Evolutionary conservation across 2,329 filamentous ascomycete species (phyloP).

Genomic region (Pseudopithomyces maydicus): DNA sequence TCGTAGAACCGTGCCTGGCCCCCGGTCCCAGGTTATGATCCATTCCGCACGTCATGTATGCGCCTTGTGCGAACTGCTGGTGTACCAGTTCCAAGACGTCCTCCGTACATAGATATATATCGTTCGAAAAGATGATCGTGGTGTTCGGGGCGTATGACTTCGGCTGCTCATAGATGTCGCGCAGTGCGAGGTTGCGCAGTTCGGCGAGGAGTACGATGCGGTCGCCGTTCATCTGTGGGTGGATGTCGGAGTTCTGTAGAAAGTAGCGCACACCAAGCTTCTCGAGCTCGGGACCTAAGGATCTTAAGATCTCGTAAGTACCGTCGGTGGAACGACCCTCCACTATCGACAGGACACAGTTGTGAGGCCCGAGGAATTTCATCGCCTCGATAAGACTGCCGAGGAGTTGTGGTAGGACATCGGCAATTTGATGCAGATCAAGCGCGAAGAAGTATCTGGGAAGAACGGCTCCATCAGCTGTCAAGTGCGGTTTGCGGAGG

Average conservation of each 20-base stretch:
- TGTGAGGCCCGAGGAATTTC: slow-evolving; percentile 55
- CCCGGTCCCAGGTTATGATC: slow-evolving; percentile 58
- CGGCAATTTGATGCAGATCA: slow-evolving; percentile 53
- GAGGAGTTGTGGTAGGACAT: slow-evolving; percentile 57
- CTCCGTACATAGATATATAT: slow-evolving; percentile 62
- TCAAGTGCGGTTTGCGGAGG: neutral
- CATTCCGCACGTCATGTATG: slow-evolving; percentile 64
- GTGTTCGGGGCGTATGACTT: slow-evolving; percentile 96
- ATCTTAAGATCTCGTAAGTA: slow-evolving; percentile 56
- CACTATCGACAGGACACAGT: slow-evolving; percentile 60
- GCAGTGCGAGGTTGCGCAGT: slow-evolving; percentile 59
- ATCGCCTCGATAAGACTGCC: slow-evolving; percentile 58
- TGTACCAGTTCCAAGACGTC: slow-evolving; percentile 63
- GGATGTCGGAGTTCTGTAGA: slow-evolving; percentile 49
- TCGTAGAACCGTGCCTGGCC: slow-evolving; percentile 59
- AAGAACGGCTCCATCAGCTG: neutral
- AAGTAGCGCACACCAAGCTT: slow-evolving; percentile 48
- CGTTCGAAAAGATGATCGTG: slow-evolving; percentile 85
- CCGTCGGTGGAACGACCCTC: slow-evolving; percentile 62
- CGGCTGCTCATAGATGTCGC: slow-evolving; percentile 58
- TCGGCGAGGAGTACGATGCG: slow-evolving; percentile 56
- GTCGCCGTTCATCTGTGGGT: slow-evolving; percentile 46
- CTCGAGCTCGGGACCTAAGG: slow-evolving; percentile 48
- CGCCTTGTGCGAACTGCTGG: slow-evolving; percentile 53
- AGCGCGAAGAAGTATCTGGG: slow-evolving; percentile 56